phyloP scores from a whole-genome alignment of 805 yeast species.

The Spathaspora arborariae region DNA sequence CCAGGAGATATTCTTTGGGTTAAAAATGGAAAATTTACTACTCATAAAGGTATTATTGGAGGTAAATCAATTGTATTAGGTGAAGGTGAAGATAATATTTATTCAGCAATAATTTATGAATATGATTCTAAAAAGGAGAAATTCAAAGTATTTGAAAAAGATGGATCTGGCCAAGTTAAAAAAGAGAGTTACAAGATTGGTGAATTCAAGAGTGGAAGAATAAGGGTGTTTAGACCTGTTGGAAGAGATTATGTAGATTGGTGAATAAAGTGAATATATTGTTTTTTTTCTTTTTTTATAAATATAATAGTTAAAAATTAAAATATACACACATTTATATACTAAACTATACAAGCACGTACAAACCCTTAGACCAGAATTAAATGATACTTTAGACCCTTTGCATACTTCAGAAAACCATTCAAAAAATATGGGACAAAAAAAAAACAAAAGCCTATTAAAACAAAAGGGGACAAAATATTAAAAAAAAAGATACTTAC shows the following conservation, averaged over 20 bases:
- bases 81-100: slow-evolving; percentile 33
- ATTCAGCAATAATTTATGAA: slow-evolving; percentile 61
- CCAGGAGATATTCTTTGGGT: slow-evolving; percentile 86
- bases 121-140: slow-evolving; percentile 73
- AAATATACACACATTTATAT: not conserved
- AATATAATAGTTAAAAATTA: not conserved
- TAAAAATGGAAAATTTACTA: slow-evolving; percentile 68
- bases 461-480: not conserved
- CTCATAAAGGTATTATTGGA: slow-evolving; percentile 50
- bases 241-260: slow-evolving; percentile 73
- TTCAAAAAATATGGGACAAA: not conserved
- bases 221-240: slow-evolving; percentile 76
- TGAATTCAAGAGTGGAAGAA: slow-evolving; percentile 74
- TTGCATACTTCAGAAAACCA: not conserved
- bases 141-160: slow-evolving; percentile 62
- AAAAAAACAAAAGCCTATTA: not conserved
- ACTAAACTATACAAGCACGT: slow-evolving; percentile 1
- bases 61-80: slow-evolving; percentile 53
- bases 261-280: slow-evolving; percentile 21
- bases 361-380: slow-evolving; percentile 2
- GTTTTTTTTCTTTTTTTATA: not conserved
- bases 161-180: slow-evolving; percentile 46
- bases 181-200: slow-evolving; percentile 62
- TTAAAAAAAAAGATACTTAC: slow-evolving; percentile 2
- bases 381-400: not conserved